Evolutionary conservation across 805 yeast species (phyloP), one percentile per base, ranked within the genome.

Genomic region (Yamadazyma tumulicola): DNA sequence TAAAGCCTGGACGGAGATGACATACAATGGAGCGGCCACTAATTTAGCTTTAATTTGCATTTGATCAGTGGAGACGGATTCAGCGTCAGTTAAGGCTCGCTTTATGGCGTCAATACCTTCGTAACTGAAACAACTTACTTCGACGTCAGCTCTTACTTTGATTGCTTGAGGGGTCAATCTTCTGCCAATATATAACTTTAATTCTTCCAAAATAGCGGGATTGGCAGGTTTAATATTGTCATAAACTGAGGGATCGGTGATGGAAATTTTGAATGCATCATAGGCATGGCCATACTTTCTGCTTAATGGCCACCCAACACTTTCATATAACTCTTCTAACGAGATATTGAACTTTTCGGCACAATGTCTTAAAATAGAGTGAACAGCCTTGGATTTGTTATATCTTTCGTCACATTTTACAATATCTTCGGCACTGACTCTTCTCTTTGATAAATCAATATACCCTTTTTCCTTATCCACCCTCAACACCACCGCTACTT

Each of bases 401-500:
- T 85, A 93, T 64, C 94, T 79, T 69, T 93, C 98, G 68, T 93
- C 98, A 74, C 97, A 93, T 65, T 87, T 87, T 54, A 83, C 81
- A 47, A 93, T 91, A 64, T 93, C 98, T 68, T 93, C 98, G 24
- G 96, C 81, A n/a, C 94, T 81, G 37, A 91, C 98, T 62, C 96
- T 81, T 77, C 97, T 89, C 66, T 93, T 93, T 38, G 97, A 88
- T 56, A 93, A 74, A 69, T 93, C 98, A 58, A 93, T 93, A 66
- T 93, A 93, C 31, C 98, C 98, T 67, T 93, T 93, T 63, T 93
- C 98, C 64, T 89, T 89, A 67, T 93, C 98, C 42, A 93, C 98
- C 72, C 98, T 84, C 57, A 93, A 74, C 7, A 93, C 98, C 41
- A 93, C 97, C 21, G 91, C 98, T 37, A 93, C 97, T 67, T 93